phyloP scores from a whole-genome alignment of 2,329 filamentous ascomycete genomes.

The Eutypa lata region DNA sequence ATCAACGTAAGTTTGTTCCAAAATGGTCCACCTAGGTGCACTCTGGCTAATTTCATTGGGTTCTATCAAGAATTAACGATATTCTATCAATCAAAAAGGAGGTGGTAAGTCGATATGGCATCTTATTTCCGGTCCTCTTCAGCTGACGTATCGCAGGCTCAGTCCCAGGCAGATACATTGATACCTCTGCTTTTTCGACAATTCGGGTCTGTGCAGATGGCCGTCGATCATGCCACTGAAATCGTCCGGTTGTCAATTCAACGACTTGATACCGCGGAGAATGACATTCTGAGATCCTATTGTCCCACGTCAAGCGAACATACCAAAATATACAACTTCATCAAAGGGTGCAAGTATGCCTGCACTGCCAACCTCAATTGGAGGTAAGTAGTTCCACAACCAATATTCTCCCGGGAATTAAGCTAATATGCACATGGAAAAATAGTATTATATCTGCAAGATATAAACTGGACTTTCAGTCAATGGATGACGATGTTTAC shows the following conservation, averaged over 20 bases:
- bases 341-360: conserved; percentile 13
- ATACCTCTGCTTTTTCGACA: conserved; percentile 9
- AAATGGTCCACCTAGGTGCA: not conserved
- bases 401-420: not conserved
- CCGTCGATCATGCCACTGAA: conserved; percentile 6
- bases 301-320: conserved; percentile 2
- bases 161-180: conserved; percentile 11
- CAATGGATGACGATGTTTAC: conserved; percentile 6
- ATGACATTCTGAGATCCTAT: conserved; percentile 3
- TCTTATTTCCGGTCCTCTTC: not conserved
- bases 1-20: conserved; percentile 1
- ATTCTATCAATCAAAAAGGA: conserved; percentile 17
- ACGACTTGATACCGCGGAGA: conserved; percentile 8
- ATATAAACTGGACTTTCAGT: conserved; percentile 8
- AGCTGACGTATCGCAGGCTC: conserved; percentile 4
- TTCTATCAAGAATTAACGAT: conserved; percentile 9
- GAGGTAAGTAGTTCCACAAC: conserved; percentile 3
- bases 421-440: too few relatives aligned
- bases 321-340: conserved; percentile 6
- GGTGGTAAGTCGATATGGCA: conserved; percentile 7
- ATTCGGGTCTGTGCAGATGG: conserved; percentile 11
- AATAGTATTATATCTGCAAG: conserved; percentile 5
- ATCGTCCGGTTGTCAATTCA: conserved; percentile 2
- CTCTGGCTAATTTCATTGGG: not conserved
- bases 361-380: conserved; percentile 12